phyloP scores from a whole-genome alignment of 257 asterid genomes.

The Dorcoceras hygrometricum region DNA sequence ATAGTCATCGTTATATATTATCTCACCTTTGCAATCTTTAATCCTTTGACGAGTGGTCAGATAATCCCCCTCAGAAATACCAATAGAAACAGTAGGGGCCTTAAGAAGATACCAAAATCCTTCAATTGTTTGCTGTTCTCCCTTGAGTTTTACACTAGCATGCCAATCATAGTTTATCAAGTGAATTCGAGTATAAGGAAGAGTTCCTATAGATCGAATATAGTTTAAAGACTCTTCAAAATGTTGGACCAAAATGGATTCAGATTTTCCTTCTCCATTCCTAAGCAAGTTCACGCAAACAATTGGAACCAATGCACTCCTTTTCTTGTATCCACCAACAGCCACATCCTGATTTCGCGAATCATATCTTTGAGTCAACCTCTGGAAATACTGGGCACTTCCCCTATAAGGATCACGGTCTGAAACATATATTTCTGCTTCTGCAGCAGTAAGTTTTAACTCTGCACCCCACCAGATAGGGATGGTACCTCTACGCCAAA shows the following conservation, averaged over 20 bases:
- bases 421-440: constrained; percentile 95
- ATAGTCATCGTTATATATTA: constrained; percentile 67
- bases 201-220: constrained; percentile 69
- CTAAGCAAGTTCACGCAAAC: constrained; percentile 89
- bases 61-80: constrained; percentile 91
- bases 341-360: constrained; percentile 64
- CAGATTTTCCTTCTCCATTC: constrained; percentile 91
- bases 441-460: constrained; percentile 92
- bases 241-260: constrained; percentile 84
- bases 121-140: constrained; percentile 96
- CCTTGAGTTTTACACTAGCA: constrained; percentile 89
- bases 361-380: constrained; percentile 90
- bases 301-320: constrained; percentile 84
- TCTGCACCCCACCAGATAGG: constrained; percentile 99
- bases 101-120: constrained; percentile 97
- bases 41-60: constrained; percentile 78
- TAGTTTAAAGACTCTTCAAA: constrained; percentile 87
- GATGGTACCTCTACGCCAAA: constrained; percentile 98
- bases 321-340: constrained; percentile 59
- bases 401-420: constrained; percentile 90
- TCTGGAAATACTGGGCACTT: constrained; percentile 82
- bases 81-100: constrained; percentile 78
- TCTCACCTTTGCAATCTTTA: constrained; percentile 87
- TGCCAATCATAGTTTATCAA: constrained; percentile 99
- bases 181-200: constrained; percentile 77